Evolutionary conservation across 2,329 filamentous ascomycete species (phyloP).

Genomic region (Fusarium pseudonygamai): DNA sequence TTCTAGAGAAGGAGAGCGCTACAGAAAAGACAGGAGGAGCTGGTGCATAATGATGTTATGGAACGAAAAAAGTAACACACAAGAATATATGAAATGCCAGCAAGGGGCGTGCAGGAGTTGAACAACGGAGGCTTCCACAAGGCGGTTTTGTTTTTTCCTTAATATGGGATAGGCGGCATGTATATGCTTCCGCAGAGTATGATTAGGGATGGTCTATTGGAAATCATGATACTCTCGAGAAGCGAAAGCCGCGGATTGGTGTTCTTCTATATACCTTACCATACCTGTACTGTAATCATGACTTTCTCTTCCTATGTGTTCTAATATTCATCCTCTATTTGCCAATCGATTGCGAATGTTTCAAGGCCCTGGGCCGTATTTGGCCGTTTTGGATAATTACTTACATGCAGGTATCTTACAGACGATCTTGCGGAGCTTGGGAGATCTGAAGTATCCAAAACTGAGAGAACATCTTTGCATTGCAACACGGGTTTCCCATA

Average conservation of each 20-base stretch:
- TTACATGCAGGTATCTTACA: background rate
- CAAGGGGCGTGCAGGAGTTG: constrained; percentile 13
- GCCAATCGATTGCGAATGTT: background rate
- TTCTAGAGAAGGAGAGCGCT: constrained; percentile 61
- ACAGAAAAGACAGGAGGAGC: constrained; percentile 29
- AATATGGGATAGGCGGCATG: background rate
- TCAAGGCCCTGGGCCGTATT: background rate
- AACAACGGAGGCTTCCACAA: background rate
- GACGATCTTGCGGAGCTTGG: background rate
- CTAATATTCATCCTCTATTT: background rate
- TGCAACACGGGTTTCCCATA: background rate
- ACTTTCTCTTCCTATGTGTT: background rate
- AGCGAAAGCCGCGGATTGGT: background rate
- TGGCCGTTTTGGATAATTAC: background rate
- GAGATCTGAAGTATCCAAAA: background rate
- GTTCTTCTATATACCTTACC: background rate
- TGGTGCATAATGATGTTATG: constrained; percentile 11
- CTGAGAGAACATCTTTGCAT: background rate
- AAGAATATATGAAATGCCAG: background rate
- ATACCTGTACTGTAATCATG: background rate
- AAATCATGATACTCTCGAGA: constrained; percentile 18
- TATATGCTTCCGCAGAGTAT: background rate
- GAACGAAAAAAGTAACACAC: background rate
- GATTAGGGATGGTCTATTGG: constrained; percentile 11
- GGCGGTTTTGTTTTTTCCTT: background rate